These are phyloP conservation scores for Aspergillus campestris DNA, from an alignment of 495 filamentous ascomycete species.

Conservation along the genomic window DNA sequence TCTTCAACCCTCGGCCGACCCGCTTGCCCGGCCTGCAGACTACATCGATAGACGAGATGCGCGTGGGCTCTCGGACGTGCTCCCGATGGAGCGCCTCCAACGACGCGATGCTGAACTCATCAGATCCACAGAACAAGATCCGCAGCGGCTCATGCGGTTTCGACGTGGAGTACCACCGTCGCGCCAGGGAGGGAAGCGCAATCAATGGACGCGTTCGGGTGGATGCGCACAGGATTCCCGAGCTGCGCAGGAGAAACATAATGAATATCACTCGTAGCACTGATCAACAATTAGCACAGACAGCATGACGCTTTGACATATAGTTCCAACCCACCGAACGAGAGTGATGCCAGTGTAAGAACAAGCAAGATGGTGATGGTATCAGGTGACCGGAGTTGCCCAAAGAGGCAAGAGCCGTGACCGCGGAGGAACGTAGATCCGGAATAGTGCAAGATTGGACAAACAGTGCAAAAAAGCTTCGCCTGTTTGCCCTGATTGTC, in stretches of 20 bases:
- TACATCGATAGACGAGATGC: slow-evolving; percentile 79
- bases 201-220: slow-evolving; percentile 1
- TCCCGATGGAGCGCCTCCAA: slow-evolving; percentile 62
- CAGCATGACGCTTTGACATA: too few relatives aligned
- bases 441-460: too few relatives aligned
- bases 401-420: too few relatives aligned
- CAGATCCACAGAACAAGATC: slow-evolving; percentile 95
- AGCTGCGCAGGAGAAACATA: slow-evolving; percentile 19
- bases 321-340: too few relatives aligned
- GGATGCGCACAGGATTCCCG: slow-evolving; percentile 16
- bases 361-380: too few relatives aligned
- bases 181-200: slow-evolving; percentile 3
- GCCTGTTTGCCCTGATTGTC: too few relatives aligned
- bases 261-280: background rate
- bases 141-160: slow-evolving; percentile 55
- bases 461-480: too few relatives aligned
- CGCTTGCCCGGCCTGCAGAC: slow-evolving; percentile 71
- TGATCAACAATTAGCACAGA: too few relatives aligned
- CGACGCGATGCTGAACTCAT: slow-evolving; percentile 79
- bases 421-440: too few relatives aligned
- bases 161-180: slow-evolving; percentile 20
- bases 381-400: too few relatives aligned
- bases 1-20: slow-evolving; percentile 63
- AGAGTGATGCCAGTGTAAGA: too few relatives aligned
- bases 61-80: slow-evolving; percentile 38